These are phyloP conservation scores for Alternaria burnsii DNA, from an alignment of 2,329 filamentous ascomycete species.

Conservation along the genomic window DNA sequence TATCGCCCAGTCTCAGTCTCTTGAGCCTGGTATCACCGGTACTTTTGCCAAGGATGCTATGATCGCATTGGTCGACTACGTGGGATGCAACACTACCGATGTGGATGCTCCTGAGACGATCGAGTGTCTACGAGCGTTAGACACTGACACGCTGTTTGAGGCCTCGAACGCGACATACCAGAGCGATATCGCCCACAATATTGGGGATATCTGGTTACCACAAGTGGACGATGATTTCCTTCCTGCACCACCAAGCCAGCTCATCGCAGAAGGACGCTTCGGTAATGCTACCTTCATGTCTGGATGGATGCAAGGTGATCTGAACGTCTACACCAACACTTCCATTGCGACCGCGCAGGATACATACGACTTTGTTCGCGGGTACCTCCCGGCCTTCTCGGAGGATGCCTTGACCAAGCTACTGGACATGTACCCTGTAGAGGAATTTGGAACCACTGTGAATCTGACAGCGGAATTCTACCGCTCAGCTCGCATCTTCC, in stretches of 20 bases:
- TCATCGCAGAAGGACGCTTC: constrained; percentile 54
- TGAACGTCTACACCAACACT: constrained; percentile 55
- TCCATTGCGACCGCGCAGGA: constrained; percentile 53
- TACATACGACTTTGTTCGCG: constrained; percentile 52
- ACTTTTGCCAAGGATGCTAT: constrained; percentile 61
- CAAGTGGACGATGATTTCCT: constrained; percentile 61
- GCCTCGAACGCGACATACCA: constrained; percentile 56
- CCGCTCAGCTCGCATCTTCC: constrained; percentile 59
- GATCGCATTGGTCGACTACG: constrained; percentile 52
- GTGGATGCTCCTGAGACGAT: constrained; percentile 57
- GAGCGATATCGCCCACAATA: constrained; percentile 47
- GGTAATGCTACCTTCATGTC: constrained; percentile 54
- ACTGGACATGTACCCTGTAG: constrained; percentile 45
- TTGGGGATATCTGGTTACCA: constrained; percentile 62
- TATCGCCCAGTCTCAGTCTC: constrained; percentile 56
- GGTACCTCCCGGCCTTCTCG: constrained; percentile 53
- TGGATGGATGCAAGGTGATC: constrained; percentile 58
- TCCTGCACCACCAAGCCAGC: constrained; percentile 55
- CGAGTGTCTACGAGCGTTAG: constrained; percentile 57
- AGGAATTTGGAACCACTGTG: constrained; percentile 55
- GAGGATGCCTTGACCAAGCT: constrained; percentile 33
- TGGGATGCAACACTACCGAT: constrained; percentile 54
- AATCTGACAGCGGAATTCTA: constrained; percentile 60
- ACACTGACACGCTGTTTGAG: constrained; percentile 55
- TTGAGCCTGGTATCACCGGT: constrained; percentile 60